phyloP scores from a whole-genome alignment of 345 rosid species.

The Populus nigra region DNA sequence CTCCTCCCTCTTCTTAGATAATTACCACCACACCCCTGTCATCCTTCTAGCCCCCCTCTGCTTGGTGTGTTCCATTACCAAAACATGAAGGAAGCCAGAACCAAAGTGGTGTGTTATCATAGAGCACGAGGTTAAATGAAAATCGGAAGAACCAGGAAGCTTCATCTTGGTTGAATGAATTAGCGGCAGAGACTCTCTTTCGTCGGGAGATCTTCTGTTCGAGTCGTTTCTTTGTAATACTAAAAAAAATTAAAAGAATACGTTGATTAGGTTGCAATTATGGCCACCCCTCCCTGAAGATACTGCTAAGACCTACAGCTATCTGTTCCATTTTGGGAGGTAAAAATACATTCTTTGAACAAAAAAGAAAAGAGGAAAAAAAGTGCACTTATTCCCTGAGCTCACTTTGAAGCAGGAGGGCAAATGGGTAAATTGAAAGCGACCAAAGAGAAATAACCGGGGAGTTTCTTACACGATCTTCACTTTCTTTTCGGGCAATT shows the following conservation, averaged over 20 bases:
- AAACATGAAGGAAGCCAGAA: background rate
- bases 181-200: too few relatives aligned
- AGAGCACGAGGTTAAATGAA: background rate
- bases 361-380: background rate
- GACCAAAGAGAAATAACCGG: conserved; percentile 27
- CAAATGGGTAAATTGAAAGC: conserved; percentile 7
- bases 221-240: too few relatives aligned
- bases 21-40: conserved; percentile 13
- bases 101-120: background rate
- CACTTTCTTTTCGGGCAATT: conserved; percentile 36
- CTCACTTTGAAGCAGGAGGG: conserved; percentile 1
- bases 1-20: background rate
- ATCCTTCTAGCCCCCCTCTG: background rate
- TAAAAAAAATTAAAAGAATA: too few relatives aligned
- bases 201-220: too few relatives aligned
- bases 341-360: background rate
- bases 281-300: background rate
- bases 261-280: background rate
- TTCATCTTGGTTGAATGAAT: background rate
- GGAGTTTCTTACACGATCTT: conserved; percentile 3
- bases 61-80: too few relatives aligned
- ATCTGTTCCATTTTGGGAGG: background rate
- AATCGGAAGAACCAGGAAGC: background rate
- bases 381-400: background rate
- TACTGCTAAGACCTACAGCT: background rate